These are phyloP conservation scores for Leccinum boreale DNA, from an alignment of 768 basidiomycete species.

Conservation along the genomic window DNA sequence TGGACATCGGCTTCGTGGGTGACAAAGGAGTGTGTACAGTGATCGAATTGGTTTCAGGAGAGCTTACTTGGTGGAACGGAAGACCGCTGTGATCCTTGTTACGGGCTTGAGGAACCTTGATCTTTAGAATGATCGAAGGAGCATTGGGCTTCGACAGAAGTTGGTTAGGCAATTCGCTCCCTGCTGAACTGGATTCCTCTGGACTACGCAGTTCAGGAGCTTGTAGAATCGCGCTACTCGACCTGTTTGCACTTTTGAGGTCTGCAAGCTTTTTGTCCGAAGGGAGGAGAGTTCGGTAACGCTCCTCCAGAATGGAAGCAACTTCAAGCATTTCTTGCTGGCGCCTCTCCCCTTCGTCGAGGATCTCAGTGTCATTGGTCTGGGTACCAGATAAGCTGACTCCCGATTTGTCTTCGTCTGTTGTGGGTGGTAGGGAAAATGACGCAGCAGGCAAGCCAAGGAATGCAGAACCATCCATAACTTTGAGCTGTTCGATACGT, in stretches of 20 bases:
- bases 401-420: slow-evolving; percentile 26
- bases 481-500: slow-evolving; percentile 77
- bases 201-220: slow-evolving; percentile 14
- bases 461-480: slow-evolving; percentile 71
- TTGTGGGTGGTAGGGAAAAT: slow-evolving; percentile 42
- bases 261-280: slow-evolving; percentile 50
- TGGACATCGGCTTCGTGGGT: slow-evolving; percentile 27
- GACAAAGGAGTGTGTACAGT: slow-evolving; percentile 11
- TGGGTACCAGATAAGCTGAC: slow-evolving; percentile 32
- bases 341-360: slow-evolving; percentile 70
- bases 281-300: slow-evolving; percentile 73
- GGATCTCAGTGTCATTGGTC: slow-evolving; percentile 36
- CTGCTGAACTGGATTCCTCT: slow-evolving; percentile 13
- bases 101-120: slow-evolving; percentile 31
- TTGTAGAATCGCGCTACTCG: slow-evolving; percentile 10
- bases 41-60: slow-evolving; percentile 17
- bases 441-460: slow-evolving; percentile 55
- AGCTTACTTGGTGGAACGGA: slow-evolving; percentile 8
- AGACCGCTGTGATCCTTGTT: slow-evolving; percentile 14
- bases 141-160: slow-evolving; percentile 15
- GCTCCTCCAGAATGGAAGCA: slow-evolving; percentile 62
- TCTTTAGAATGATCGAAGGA: slow-evolving; percentile 33
- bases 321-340: slow-evolving; percentile 71
- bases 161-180: slow-evolving; percentile 7
- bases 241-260: slow-evolving; percentile 23